These are phyloP conservation scores for Neurospora sp. DNA, from an alignment of 495 filamentous ascomycete species.

Conservation along the genomic window DNA sequence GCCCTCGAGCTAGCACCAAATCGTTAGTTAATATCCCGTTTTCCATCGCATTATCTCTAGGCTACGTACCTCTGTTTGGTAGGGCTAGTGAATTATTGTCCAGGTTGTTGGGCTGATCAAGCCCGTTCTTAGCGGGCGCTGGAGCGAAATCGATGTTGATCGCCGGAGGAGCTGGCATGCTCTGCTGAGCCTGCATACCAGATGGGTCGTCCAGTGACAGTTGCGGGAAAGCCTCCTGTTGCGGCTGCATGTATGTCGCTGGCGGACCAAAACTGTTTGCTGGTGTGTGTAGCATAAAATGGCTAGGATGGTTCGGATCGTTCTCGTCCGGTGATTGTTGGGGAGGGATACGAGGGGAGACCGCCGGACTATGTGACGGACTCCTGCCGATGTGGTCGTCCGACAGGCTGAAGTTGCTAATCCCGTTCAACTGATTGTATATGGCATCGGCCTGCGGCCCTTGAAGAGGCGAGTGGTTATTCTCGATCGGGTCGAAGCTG, in stretches of 20 bases:
- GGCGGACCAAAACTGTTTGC: conserved; percentile 38
- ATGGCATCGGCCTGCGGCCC: conserved; percentile 59
- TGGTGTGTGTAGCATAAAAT: conserved; percentile 40
- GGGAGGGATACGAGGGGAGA: conserved; percentile 72
- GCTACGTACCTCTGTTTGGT: conserved; percentile 65
- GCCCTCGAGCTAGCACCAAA: neutral
- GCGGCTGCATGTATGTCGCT: conserved; percentile 47
- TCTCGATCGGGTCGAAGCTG: conserved; percentile 62
- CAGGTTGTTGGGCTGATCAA: conserved; percentile 58
- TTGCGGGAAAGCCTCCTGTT: conserved; percentile 47
- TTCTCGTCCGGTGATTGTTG: conserved; percentile 45
- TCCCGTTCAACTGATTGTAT: conserved; percentile 67
- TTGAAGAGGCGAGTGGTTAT: conserved; percentile 71
- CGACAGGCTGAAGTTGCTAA: conserved; percentile 73
- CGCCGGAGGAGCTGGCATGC: conserved; percentile 71
- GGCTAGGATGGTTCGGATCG: conserved; percentile 35
- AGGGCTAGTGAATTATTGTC: conserved; percentile 76
- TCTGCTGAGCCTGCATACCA: conserved; percentile 48
- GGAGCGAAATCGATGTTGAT: conserved; percentile 94
- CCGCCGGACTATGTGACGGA: conserved; percentile 74
- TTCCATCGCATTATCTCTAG: neutral
- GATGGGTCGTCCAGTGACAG: conserved; percentile 31
- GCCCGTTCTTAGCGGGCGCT: conserved; percentile 52
- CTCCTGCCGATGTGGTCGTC: conserved; percentile 59
- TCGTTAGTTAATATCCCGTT: neutral